Evolutionary conservation across 805 yeast genomes (phyloP).

Genomic region (Wickerhamomyces hampshirensis): DNA sequence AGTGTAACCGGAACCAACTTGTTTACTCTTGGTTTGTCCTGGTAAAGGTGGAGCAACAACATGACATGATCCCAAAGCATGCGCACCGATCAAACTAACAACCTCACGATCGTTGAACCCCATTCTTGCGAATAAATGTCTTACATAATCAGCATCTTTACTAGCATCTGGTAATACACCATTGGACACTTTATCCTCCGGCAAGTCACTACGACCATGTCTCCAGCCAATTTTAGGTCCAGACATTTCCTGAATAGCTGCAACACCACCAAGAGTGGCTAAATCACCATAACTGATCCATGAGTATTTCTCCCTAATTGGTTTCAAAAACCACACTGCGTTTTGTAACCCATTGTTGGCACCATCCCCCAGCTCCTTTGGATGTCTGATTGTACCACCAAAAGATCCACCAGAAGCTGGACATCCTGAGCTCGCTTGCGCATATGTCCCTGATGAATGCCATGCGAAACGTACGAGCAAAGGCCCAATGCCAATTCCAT

Average conservation of each 20-base stretch:
- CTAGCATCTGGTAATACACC: constrained; percentile 76
- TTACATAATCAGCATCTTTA: constrained; percentile 58
- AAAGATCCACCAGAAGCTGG: constrained; percentile 54
- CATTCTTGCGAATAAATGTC: constrained; percentile 57
- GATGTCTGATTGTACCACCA: constrained; percentile 63
- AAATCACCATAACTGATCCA: constrained; percentile 79
- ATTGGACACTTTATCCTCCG: constrained; percentile 48
- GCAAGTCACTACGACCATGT: constrained; percentile 69
- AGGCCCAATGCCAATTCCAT: constrained; percentile 70
- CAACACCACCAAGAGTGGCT: constrained; percentile 75
- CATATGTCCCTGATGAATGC: constrained; percentile 86
- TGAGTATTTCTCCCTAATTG: constrained; percentile 51
- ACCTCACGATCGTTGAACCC: constrained; percentile 69
- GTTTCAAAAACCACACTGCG: constrained; percentile 49
- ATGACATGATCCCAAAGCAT: constrained; percentile 75
- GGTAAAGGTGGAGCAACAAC: constrained; percentile 30
- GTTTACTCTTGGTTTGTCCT: constrained; percentile 14
- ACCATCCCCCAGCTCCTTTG: constrained; percentile 48
- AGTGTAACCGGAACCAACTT: constrained; percentile 66
- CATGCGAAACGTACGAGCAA: constrained; percentile 75
- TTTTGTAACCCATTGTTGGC: constrained; percentile 49
- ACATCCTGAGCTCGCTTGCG: constrained; percentile 39
- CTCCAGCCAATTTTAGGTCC: constrained; percentile 81
- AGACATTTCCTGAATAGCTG: constrained; percentile 71
- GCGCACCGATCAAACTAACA: constrained; percentile 73